Evolutionary conservation across 1,284 basidiomycete genomes (phyloP).

Genomic region (Xerocomus nothofagi): DNA sequence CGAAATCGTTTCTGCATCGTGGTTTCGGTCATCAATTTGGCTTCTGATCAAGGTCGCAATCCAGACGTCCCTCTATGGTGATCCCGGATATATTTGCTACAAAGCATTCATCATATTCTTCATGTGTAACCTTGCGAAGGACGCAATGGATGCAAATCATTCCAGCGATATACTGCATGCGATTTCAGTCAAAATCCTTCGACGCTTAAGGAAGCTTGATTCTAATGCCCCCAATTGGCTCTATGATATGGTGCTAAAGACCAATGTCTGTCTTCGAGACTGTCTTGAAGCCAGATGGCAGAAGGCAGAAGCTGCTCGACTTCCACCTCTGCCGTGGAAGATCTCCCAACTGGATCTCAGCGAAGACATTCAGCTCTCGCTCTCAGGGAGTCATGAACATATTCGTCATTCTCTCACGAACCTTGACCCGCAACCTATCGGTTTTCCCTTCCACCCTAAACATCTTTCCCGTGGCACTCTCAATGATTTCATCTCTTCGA

Average conservation of each 20-base stretch:
- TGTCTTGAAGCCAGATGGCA: slow-evolving; percentile 4
- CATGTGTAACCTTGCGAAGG: neutral
- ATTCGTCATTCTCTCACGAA: slow-evolving; percentile 16
- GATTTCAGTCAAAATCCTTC: slow-evolving; percentile 32
- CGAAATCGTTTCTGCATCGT: too few relatives aligned
- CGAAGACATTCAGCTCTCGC: slow-evolving; percentile 30
- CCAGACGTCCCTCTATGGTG: neutral
- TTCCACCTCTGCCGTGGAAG: slow-evolving; percentile 19
- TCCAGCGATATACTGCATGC: slow-evolving; percentile 33
- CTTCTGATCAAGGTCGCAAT: neutral
- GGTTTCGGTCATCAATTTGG: slow-evolving; percentile 37
- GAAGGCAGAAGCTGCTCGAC: neutral
- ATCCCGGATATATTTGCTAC: neutral
- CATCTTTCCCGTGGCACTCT: slow-evolving; percentile 8
- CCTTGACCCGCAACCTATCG: neutral
- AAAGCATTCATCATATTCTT: neutral
- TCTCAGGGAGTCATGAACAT: slow-evolving; percentile 28
- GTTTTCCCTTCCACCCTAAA: slow-evolving; percentile 12
- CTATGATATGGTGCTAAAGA: slow-evolving; percentile 1
- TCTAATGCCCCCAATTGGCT: slow-evolving; percentile 7
- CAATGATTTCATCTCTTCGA: slow-evolving; percentile 16
- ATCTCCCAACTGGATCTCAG: slow-evolving; percentile 26
- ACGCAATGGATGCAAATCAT: slow-evolving; percentile 16
- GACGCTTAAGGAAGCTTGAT: slow-evolving; percentile 38
- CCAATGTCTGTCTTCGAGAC: neutral